phyloP scores from a whole-genome alignment of 176 grass and related monocot species.

The barley (Hordeum vulgare) region DNA sequence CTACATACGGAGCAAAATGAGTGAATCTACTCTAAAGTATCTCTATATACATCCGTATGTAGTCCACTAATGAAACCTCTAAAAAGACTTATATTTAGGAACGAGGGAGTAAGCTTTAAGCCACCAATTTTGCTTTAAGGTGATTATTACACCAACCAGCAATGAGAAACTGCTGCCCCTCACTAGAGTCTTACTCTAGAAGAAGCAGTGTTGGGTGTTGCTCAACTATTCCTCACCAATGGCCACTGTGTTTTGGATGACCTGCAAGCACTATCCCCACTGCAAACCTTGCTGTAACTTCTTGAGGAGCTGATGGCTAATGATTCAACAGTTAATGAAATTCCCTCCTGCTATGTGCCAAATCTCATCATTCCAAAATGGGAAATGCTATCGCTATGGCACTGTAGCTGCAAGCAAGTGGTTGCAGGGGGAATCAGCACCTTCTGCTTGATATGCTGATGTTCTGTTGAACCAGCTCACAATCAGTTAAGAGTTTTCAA shows the following conservation, averaged over 20 bases:
- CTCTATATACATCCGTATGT: no score
- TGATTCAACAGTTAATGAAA: not conserved
- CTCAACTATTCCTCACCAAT: constrained; percentile 21
- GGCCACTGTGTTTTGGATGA: constrained; percentile 5
- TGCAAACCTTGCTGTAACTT: constrained; percentile 13
- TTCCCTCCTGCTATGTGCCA: not conserved
- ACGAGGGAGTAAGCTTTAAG: constrained; percentile 13
- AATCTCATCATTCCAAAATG: not conserved
- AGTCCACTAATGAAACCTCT: no score
- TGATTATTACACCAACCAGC: constrained; percentile 31
- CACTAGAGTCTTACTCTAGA: not conserved
- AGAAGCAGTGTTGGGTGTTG: constrained; percentile 2
- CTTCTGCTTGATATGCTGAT: not conserved
- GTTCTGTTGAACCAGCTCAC: not conserved
- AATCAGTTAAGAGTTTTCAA: not conserved
- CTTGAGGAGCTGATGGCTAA: not conserved
- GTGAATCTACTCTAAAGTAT: no score
- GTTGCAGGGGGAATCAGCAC: not conserved
- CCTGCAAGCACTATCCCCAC: not conserved
- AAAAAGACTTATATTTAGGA: no score
- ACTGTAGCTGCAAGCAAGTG: not conserved
- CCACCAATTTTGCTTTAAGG: not conserved
- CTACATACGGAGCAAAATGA: no score
- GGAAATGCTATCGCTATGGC: not conserved
- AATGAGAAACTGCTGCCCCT: not conserved